These are phyloP conservation scores for Sphenostylis stenocarpa DNA, from an alignment of 306 rosid species.

Conservation along the genomic window DNA sequence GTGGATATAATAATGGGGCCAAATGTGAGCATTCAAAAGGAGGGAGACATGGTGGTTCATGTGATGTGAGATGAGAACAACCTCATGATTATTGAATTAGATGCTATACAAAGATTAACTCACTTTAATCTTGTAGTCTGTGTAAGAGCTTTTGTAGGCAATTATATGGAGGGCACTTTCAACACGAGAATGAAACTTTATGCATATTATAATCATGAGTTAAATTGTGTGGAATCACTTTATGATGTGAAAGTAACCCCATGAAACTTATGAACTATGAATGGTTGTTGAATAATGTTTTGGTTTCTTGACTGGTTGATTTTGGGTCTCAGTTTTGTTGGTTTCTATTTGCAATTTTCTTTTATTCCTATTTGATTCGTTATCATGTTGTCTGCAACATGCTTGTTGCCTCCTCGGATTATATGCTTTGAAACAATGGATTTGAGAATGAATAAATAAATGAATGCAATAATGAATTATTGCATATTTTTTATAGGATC, in stretches of 20 bases:
- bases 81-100: background rate
- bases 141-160: background rate
- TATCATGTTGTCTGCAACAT: slow-evolving; percentile 17
- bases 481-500: background rate
- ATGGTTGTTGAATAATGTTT: slow-evolving; percentile 28
- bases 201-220: background rate
- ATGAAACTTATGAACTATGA: slow-evolving; percentile 8
- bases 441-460: background rate
- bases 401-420: background rate
- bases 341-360: slow-evolving; percentile 12
- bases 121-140: background rate
- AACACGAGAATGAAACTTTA: background rate
- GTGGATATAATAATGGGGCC: slow-evolving; percentile 23
- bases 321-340: background rate
- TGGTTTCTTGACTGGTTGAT: slow-evolving; percentile 11
- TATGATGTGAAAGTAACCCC: background rate
- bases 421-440: background rate
- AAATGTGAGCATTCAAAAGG: slow-evolving; percentile 1
- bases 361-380: background rate
- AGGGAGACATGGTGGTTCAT: background rate
- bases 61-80: slow-evolving; percentile 6
- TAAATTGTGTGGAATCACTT: background rate
- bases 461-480: too few species aligned
- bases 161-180: background rate
- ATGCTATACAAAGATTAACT: background rate